Evolutionary conservation across 2,329 filamentous ascomycete species (phyloP), one percentile per base, ranked within the genome.

Genomic region (Lasiodiplodia gonubiensis): DNA sequence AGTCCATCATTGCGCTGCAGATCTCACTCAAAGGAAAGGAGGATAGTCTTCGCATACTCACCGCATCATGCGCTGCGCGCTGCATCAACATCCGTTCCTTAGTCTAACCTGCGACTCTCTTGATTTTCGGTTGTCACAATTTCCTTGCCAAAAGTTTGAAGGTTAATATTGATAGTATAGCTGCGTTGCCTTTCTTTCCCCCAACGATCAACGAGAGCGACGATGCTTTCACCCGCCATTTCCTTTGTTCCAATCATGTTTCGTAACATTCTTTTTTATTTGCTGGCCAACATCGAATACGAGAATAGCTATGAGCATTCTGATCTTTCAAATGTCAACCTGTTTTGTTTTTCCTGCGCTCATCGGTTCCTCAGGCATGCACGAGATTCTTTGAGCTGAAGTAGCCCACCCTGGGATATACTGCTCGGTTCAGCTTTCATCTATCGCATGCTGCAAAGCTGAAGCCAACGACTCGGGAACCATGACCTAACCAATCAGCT

Each of bases 11-110:
- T 46, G 59, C 59, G 37, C 27, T 33, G 59, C 59, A 63, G 59
- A 63, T 63, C 59, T 30, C 59, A 63, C 46, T 63, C n/a, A 25
- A 51, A 61, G 46, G 59, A 63, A 51, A 51, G 46, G 59, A 46
- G 59, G 46, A 63, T 35, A 7, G 25, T 25, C 57, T 61, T 27
- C 42, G 27, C 16, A 18, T 61, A 27, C 30, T 51, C 59, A 48
- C 39, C 39, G 39, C 57, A 60, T 27, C 59, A 25, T 30, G 59
- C 42, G 59, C 59, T 16, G 30, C 27, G 30, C 59, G 42, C 42
- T 21, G 39, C 55, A 46, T 48, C 27, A n/a, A 35, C 27, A 37
- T 53, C 27, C n/a, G 11, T 18, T 25, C 25, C 30, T 63, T 37
- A 11, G 14, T 2, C 18, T 35, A 37, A 16, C 11, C 4, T 30